These are phyloP conservation scores for Tuber indicum DNA, from an alignment of 495 filamentous ascomycete species.

Conservation along the genomic window DNA sequence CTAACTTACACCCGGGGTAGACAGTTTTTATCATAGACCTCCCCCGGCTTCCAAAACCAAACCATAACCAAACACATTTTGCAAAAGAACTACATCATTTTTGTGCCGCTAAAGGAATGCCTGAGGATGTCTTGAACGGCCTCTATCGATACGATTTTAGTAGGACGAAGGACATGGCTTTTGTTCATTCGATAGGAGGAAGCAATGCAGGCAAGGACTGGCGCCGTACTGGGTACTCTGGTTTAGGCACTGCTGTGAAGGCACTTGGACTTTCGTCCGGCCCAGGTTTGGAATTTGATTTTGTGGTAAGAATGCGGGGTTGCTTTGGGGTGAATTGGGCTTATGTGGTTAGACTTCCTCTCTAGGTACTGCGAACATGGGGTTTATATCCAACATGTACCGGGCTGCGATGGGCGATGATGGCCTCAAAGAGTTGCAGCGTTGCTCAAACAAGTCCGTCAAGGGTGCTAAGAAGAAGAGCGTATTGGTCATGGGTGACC, in stretches of 20 bases:
- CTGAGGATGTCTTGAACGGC: slow-evolving; percentile 48
- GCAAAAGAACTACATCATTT: slow-evolving; percentile 56
- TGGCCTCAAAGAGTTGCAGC: slow-evolving; percentile 19
- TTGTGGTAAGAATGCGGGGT: slow-evolving; percentile 46
- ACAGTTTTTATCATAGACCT: slow-evolving; percentile 65
- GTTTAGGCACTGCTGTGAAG: slow-evolving; percentile 54
- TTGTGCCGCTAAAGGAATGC: slow-evolving; percentile 51
- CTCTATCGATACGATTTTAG: slow-evolving; percentile 56
- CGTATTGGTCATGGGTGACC: slow-evolving; percentile 50
- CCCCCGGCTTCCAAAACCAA: slow-evolving; percentile 46
- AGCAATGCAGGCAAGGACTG: slow-evolving; percentile 48
- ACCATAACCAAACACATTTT: slow-evolving; percentile 47
- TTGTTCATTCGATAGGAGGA: slow-evolving; percentile 64
- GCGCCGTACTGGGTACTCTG: slow-evolving; percentile 57
- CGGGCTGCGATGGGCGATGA: slow-evolving; percentile 49
- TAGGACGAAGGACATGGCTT: slow-evolving; percentile 53
- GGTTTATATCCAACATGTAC: slow-evolving; percentile 66
- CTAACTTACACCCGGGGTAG: slow-evolving; percentile 41
- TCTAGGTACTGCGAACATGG: slow-evolving; percentile 63
- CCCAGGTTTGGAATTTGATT: slow-evolving; percentile 51
- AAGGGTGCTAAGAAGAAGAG: slow-evolving; percentile 50
- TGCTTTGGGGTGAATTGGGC: neutral
- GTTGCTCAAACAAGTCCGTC: neutral
- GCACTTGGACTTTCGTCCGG: slow-evolving; percentile 50
- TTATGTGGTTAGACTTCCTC: slow-evolving; percentile 59